Evolutionary conservation across 768 basidiomycete species (phyloP), one percentile per base, ranked within the genome.

Genomic region (Arthromyces matolae): DNA sequence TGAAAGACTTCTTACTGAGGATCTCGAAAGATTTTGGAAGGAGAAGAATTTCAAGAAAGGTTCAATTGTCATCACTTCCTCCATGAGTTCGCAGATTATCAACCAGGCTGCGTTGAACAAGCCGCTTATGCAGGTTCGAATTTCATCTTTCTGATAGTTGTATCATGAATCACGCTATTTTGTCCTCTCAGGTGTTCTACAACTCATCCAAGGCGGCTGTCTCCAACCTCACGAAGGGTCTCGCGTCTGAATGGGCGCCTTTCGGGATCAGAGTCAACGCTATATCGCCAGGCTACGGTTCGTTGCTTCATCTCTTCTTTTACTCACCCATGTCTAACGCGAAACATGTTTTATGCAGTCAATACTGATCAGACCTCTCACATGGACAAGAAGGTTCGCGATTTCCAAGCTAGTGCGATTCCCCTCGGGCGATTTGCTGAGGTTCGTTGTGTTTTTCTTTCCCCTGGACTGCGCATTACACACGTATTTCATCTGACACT

Each of bases 201-300:
- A 85, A 85, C 57, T 81, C 83, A 0, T 84, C 83, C 36, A 86
- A 85, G 64, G 83, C 78, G 0, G 84, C 82, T 5, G 81, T 82
- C 0, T 76, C 77, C 9, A 75, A 76, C 48, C 66, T 85, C 4
- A 61, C 69, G 1, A 81, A 76, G 52, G 79, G 75, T 2, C 68
- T 85, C 5, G 83, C 84, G 3, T 73, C 79, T 0, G 84, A 86
- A 60, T 85, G 84, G 82, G 77, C 79, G 0, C 54, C 61, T 19
- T 51, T 71, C 41, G 61, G 59, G 5, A 84, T 86, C 38, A 69
- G 80, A 6, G 80, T 81, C 1, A 86, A 86, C 58, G 71, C 77
- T 0, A 50, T 86, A 16, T 80, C 78, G 8, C 84, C 84, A 0
- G 84, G 84, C 16, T 85, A 85, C 43, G 70, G 72, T 71, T 45